phyloP scores from a whole-genome alignment of 2,329 filamentous ascomycete species.

The Cordyceps sp. region DNA sequence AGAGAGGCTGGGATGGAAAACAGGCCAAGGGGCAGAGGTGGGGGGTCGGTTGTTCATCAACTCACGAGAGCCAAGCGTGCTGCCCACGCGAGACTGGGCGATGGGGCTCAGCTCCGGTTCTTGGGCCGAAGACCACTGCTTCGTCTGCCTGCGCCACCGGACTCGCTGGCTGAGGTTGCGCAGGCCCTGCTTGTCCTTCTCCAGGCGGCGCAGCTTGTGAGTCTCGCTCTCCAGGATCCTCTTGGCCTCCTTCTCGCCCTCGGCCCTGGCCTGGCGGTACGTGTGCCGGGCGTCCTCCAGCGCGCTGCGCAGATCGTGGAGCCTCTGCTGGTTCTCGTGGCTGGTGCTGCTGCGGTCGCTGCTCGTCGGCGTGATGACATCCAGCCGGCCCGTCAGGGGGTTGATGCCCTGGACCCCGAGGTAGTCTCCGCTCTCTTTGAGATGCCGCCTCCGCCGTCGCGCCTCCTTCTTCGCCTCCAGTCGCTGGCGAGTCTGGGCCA shows the following conservation, averaged over 20 bases:
- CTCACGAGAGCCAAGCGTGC: too few species aligned
- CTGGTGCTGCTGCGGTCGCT: conserved; percentile 23
- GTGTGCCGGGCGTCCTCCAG: conserved; percentile 17
- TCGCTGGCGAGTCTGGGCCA: neutral
- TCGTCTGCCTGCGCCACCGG: conserved; percentile 26
- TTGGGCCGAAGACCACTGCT: conserved; percentile 33
- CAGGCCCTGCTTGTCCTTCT: conserved; percentile 21
- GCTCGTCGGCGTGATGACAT: conserved; percentile 31
- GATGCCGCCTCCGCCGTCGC: conserved; percentile 21
- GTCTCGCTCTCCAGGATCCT: conserved; percentile 13
- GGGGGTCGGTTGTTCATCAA: too few species aligned
- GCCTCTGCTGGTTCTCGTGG: conserved; percentile 13
- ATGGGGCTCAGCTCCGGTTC: conserved; percentile 33
- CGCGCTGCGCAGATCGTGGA: conserved; percentile 14
- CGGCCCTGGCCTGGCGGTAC: conserved; percentile 22
- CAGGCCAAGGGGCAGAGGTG: too few species aligned
- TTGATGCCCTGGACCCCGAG: conserved; percentile 42
- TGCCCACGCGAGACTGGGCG: conserved; percentile 27
- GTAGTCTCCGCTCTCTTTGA: conserved; percentile 40
- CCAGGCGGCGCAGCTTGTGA: conserved; percentile 25
- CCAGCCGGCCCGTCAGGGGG: conserved; percentile 35
- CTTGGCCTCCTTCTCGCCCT: conserved; percentile 27
- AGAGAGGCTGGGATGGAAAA: too few species aligned
- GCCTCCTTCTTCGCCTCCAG: conserved; percentile 14
- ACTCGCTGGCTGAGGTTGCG: conserved; percentile 14